Base-by-base conservation (phyloP, 1,284 basidiomycete genomes). In the Heterobasidion occidentale region DNA sequence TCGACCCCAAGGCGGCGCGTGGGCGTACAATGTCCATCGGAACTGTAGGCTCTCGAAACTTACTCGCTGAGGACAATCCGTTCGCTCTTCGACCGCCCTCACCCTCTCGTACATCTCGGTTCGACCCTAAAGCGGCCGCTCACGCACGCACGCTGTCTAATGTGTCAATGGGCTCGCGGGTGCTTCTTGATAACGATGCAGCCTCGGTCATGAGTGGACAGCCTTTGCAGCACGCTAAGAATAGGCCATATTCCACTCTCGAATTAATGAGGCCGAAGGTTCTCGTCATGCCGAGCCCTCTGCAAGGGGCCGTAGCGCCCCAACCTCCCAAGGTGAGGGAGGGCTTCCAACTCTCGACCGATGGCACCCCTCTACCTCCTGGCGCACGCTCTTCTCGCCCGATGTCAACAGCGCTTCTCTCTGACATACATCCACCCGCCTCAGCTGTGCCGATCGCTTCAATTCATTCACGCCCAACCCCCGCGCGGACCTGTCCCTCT, bases 211-310 rank as follows among this genome's bases (percentile, higher is more conserved):
- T 56, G 55, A 45, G 51, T 20, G 60, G 55, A 3, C 49, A 44
- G 42, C 66, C 64, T 56, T 68, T 64, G 57, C 66, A 64, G 48
- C 71, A 72, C 27, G 46, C 74, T 74, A 54, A 36, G 50, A 78
- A 83, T 46, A 78, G 80, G 46, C 81, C 76, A 33, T 83, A 83
- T 63, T 88, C 88, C 7, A 86, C 85, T 14, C 63, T 86, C 57
- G 90, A 92, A 27, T 72, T 92, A 52, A 76, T 92, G 67, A 78
- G 89, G 35, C 89, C 89, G 1, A 92, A 92, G 67, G 77, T 92
- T 33, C 81, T 92, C 50, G 84, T 92, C 57, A 92, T 92, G 89
- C 89, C 89, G 12, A 90, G 88, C 63, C 89, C 90, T 3, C 71
- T 92, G 53, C 90, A 91, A 66, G 71, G 74, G 47, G 66, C 71